Base-by-base conservation (phyloP, 495 filamentous ascomycete species). In the Immersiella caudata region DNA sequence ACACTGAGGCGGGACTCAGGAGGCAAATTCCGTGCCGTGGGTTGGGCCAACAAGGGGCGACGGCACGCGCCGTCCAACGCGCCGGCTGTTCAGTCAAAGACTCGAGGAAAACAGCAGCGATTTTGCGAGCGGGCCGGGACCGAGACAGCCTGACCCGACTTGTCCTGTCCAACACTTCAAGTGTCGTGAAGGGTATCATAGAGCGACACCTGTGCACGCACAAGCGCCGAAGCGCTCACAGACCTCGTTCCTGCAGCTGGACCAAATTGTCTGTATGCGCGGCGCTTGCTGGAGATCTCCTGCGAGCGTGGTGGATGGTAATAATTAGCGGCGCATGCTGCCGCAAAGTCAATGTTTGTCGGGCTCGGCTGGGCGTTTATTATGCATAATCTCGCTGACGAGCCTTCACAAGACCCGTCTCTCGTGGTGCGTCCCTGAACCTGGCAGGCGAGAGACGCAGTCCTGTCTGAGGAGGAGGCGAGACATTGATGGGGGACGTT, bases 231-330 rank as follows among this genome's bases (percentile, higher is more conserved):
- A 50, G 67, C 51, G 21, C 64, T 27, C 67, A 65, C 67, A 51
- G 62, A 58, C 67, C 57, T 51, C 57, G 8, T 33, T 65, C 57
- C 62, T 65, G 67, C 67, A 65, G 61, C 61, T 65, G 18, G n/a
- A 49, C 36, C 60, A 49, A 49, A 60, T 60, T 20, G 22, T 60
- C 29, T 60, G 26, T 33, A 60, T 60, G 57, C 29, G 57, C 36
- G 36, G 57, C 36, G 36, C 40, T 24, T 21, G 35, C 33, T 24
- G 60, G 35, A 14, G 18, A 25, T 46, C 36, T 62, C 26, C 40
- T 35, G n/a, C 7, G 33, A 22, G 9, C 26, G 36, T 26, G 33
- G 60, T 25, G 20, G 16, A n/a, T 50, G 60, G 60, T 62, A 50
- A 46, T 46, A n/a, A 33, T n/a, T 60, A 33, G 57, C 18, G 20